Base-by-base conservation (phyloP, 331 rosid species). In the Phaseolus coccineus region DNA sequence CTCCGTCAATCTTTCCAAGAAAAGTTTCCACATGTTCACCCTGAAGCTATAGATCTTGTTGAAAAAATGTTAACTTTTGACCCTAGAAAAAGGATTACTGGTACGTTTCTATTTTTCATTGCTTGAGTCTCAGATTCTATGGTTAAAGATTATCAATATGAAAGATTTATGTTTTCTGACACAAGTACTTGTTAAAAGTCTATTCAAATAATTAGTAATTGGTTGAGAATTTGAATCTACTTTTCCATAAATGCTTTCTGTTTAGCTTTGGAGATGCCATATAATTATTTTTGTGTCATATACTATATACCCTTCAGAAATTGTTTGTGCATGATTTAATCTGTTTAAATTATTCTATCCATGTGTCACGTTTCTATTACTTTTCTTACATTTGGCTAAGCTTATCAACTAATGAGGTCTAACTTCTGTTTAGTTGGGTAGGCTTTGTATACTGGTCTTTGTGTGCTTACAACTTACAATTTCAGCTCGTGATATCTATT, bases 41-140 rank as follows among this genome's bases (percentile, higher is more conserved):
- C 98, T 79, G 83, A 87, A 79, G 99, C 99, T 68, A 96, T 96
- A 70, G 95, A 96, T 86, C 98, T 96, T 73, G 96, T 93, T 85
- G 96, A 96, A 78, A 96, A 88, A 87, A 96, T 96, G 99, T 84
- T 96, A 39, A 90, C 99, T 70, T 96, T 96, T 80, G 88, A 93
- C 88, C 99, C 99, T 40, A 85, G 95, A 77, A 70, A 76, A 88
- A 91, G 99, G 83, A 80, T 96, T 79, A 96, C 99, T 56, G 99
- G 99, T 96, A 85, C 77, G 88, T 81, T 80, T 72, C 77, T 37
- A 67, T 87, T 2, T 42, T 68, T 72, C 80, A 37, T 73, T 87
- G 83, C 56, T 46, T 46, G 24, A 22, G 61, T 13, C 51, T 80
- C 35, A 50, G 70, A 40, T 69, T 77, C 10, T 15, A n/a, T 69